These are phyloP conservation scores for Rubroshorea leprosula DNA, from an alignment of 345 rosid species.

Conservation along the genomic window DNA sequence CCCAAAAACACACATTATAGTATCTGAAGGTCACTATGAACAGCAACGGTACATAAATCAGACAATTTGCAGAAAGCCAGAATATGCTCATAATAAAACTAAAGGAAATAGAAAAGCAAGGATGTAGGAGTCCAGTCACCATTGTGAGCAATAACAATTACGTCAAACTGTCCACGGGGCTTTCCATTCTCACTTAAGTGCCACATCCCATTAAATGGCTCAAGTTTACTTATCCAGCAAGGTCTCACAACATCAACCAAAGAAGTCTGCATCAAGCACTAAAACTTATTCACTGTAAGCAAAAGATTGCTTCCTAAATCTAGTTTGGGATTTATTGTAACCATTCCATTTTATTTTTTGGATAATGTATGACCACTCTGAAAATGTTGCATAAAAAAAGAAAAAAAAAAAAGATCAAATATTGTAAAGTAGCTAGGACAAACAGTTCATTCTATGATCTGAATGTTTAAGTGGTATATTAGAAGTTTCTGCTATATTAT, in stretches of 20 bases:
- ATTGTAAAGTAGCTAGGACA: neutral
- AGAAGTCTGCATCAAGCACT: conserved; percentile 44
- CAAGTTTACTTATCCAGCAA: conserved; percentile 89
- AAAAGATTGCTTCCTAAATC: neutral
- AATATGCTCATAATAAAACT: neutral
- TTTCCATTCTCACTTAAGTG: conserved; percentile 83
- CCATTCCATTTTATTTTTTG: too few species aligned
- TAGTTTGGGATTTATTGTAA: neutral
- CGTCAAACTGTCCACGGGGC: conserved; percentile 69
- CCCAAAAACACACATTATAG: neutral
- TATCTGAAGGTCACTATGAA: neutral
- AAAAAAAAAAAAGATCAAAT: too few species aligned
- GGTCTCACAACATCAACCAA: conserved; percentile 74
- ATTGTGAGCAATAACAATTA: conserved; percentile 87
- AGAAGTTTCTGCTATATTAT: neutral
- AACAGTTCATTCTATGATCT: neutral
- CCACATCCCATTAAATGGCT: conserved; percentile 88
- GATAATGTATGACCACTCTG: too few species aligned
- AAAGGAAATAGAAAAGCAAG: conserved; percentile 7
- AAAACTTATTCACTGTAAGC: neutral
- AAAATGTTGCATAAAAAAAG: too few species aligned
- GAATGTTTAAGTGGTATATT: too few species aligned
- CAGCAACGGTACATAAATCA: neutral
- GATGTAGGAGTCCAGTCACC: conserved; percentile 36
- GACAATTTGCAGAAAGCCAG: neutral